Evolutionary conservation across 2,329 filamentous ascomycete species (phyloP), one percentile per base, ranked within the genome.

Genomic region (Madurella fahalii): DNA sequence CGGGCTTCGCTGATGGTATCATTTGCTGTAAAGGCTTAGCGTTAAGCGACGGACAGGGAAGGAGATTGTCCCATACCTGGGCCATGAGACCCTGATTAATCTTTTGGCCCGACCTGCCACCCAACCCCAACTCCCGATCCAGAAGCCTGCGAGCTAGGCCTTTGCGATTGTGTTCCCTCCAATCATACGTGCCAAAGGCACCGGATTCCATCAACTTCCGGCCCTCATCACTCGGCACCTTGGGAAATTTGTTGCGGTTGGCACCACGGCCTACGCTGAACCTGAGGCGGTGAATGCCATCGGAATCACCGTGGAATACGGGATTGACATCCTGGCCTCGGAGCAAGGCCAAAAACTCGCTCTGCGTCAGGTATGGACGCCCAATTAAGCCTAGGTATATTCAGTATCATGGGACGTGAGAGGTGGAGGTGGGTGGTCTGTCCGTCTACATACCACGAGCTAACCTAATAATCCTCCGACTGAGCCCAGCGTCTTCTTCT

Each of bases 131-230:
- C 69, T 96, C 91, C 43, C 93, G 82, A 68, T 89, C 88, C 62
- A 97, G 78, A 58, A 96, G 77, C 44, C 87, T 82, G 53, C 83
- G 80, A 11, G 85, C 80, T 16, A 95, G 69, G 59, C 83, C 80
- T 67, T 85, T 82, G 67, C 73, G 81, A 61, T 75, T 63, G 75
- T 74, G 54, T 76, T 58, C 47, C 30, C 58, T 45, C n/a, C 50
- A 71, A 43, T 86, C 79, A 54, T 84, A 87, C 16, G 77, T 77
- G 34, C 93, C 93, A 71, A 96, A 97, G 2, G 76, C 77, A 1
- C 93, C 93, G 31, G 85, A 87, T 40, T 83, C 77, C 91, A 97
- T 96, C 58, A 97, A 74, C 62, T 86, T 82, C 47, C 72, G 77
- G 8, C 94, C 93, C 58, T 83, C 79, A 11, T 88, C 83, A 64